Base-by-base conservation (phyloP, 352 stramenopile species). In the Globisporangium orthogonon region DNA sequence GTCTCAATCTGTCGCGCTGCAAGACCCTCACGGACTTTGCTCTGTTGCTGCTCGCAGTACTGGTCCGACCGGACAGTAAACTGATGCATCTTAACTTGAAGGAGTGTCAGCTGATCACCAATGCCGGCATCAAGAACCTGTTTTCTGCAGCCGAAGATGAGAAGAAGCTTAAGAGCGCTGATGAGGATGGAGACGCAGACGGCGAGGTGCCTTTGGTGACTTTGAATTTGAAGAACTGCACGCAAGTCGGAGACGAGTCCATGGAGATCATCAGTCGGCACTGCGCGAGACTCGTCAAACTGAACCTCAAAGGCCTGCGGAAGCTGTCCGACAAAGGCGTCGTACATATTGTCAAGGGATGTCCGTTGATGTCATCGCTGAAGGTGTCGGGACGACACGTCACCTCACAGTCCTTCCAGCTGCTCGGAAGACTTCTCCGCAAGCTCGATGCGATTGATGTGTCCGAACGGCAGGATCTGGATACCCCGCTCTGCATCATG, bases 191-290 rank as follows among this genome's bases (percentile, higher is more conserved):
- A 9, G 40, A 65, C 10, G 15, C n/a, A 1, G 30, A 23, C 6
- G 40, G 30, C 7, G 56, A 46, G 0, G 53, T 43, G 28, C 53
- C 46, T 4, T 51, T 86, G 2, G 17, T 54, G 33, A 56, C 53
- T 4, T 53, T 91, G 13, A 86, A 86, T 52, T n/a, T 91, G 33
- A 74, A 81, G 62, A 71, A 80, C 15, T 91, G 81, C 45, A 9
- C 50, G 7, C 61, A 74, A 4, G 47, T 91, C 23, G 67, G 76
- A 6, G 77, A 91, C 35, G 62, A 59, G 0, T 63, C 73, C 1
- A 58, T 91, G 44, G 50, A 60, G 0, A 5, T 64, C 9, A 41
- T 89, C 13, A 67, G 70, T 4, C 49, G 56, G 47, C 62, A 74
- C 44, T 73, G 73, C 33, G 58, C 60, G 2, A 68, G 65, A 1